Evolutionary conservation across 176 grass and related monocot genomes (phyloP).

Genomic region (Oryza rufipogon): DNA sequence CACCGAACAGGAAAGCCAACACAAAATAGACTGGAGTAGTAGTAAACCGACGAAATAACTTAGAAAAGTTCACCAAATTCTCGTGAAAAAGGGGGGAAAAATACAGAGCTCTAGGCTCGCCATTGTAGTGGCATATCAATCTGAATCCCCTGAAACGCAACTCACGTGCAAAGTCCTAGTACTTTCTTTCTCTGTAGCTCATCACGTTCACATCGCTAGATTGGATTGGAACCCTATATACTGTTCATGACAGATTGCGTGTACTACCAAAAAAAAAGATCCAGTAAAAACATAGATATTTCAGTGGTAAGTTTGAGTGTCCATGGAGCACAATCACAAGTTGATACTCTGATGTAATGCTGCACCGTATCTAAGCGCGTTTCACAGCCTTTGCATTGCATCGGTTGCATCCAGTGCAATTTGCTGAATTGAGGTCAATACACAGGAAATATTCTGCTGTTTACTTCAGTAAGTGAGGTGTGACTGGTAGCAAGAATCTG

Average conservation of each 20-base stretch:
- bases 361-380: neutral
- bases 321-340: no score
- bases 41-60: neutral
- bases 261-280: neutral
- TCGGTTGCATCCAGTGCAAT: neutral
- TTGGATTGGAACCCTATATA: no score
- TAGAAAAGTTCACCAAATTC: neutral
- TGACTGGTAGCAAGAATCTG: neutral
- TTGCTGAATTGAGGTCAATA: neutral
- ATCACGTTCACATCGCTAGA: neutral
- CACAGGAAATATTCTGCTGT: neutral
- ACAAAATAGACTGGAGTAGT: neutral
- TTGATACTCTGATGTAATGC: neutral
- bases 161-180: conserved; percentile 3
- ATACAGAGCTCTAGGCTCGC: neutral
- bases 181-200: no score
- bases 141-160: neutral
- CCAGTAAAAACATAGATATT: no score
- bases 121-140: neutral
- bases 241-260: neutral
- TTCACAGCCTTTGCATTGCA: neutral
- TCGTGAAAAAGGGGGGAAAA: neutral
- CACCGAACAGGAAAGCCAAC: neutral
- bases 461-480: neutral
- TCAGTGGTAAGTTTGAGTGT: no score